Base-by-base conservation (phyloP, 768 basidiomycete species). In the Roridomyces roridus region DNA sequence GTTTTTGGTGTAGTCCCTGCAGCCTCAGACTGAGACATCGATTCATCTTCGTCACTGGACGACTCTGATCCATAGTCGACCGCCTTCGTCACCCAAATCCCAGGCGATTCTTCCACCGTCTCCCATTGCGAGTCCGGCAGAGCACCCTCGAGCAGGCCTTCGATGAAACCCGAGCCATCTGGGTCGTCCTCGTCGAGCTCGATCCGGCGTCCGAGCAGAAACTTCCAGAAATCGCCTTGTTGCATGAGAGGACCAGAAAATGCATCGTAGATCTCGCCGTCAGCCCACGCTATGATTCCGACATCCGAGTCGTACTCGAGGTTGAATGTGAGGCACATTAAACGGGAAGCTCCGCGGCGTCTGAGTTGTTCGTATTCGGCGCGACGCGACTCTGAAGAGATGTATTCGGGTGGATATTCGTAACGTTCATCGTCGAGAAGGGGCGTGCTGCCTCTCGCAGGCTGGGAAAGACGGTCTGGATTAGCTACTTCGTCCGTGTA, bases 241-340 rank as follows among this genome's bases (percentile, higher is more conserved):
- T 65, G 55, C 70, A 80, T 76, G 10, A 52, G 65, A 1, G 71
- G 69, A 0, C 72, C 72, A 0, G 70, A 51, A 51, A 76, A 77
- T 17, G 72, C 67, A 0, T 72, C 66, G 40, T 67, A 74, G 3
- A 77, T 45, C 1, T 57, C 59, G 3, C 63, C 50, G 50, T 77
- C 71, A 0, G 71, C 71, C 68, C 68, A 72, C 1, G 74, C 77
- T 29, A 71, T 61, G 59, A 77, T 79, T 0, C 78, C 75, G 4
- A 21, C 42, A 21, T 64, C 45, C 2, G 57, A 7, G 17, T 63
- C 60, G 48, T 67, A 77, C 53, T 70, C 62, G 9, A 78, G 70
- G 21, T 68, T 34, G 62, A 75, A 77, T 1, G 67, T 69, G 51
- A 73, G 70, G 63, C 74, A 76, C 77, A 78, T 78, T 34, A 68